Evolutionary conservation across 1,284 basidiomycete species (phyloP).

Genomic region (Heterobasidion irregulare): DNA sequence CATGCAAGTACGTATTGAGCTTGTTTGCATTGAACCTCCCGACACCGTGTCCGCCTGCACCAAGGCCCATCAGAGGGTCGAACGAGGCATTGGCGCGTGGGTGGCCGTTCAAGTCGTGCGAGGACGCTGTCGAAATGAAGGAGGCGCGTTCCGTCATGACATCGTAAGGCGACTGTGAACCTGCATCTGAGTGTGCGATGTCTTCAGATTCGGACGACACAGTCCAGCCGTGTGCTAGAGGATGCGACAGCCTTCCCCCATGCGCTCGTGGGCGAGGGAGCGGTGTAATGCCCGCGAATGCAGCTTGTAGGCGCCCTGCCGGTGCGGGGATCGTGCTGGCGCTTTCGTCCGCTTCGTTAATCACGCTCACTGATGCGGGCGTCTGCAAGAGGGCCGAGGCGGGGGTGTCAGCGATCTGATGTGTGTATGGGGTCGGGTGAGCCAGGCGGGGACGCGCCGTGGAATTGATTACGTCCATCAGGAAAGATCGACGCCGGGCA

Average conservation of each 20-base stretch:
- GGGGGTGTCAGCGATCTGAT: slow-evolving; percentile 15
- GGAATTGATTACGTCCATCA: slow-evolving; percentile 72
- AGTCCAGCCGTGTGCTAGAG: slow-evolving; percentile 42
- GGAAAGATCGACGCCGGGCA: slow-evolving; percentile 63
- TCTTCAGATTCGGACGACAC: slow-evolving; percentile 19
- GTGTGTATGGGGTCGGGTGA: slow-evolving; percentile 58
- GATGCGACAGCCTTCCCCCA: slow-evolving; percentile 41
- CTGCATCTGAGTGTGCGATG: slow-evolving; percentile 10
- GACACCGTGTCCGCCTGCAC: slow-evolving; percentile 44
- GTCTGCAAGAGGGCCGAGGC: not conserved
- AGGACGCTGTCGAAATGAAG: slow-evolving; percentile 72
- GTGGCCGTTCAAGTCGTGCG: slow-evolving; percentile 77
- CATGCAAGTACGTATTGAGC: slow-evolving; percentile 75
- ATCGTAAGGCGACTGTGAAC: slow-evolving; percentile 17
- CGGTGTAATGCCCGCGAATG: slow-evolving; percentile 58
- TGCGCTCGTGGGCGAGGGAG: slow-evolving; percentile 27
- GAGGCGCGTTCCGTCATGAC: slow-evolving; percentile 38
- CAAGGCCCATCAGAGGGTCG: slow-evolving; percentile 67
- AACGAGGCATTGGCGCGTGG: slow-evolving; percentile 79
- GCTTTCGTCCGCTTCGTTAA: slow-evolving; percentile 1
- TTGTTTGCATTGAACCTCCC: slow-evolving; percentile 76
- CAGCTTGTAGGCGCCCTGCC: slow-evolving; percentile 27
- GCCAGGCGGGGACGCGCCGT: slow-evolving; percentile 63
- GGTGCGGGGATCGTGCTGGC: slow-evolving; percentile 12
- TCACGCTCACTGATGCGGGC: not conserved